phyloP scores from a whole-genome alignment of 345 rosid species.

The Heritiera fomes region DNA sequence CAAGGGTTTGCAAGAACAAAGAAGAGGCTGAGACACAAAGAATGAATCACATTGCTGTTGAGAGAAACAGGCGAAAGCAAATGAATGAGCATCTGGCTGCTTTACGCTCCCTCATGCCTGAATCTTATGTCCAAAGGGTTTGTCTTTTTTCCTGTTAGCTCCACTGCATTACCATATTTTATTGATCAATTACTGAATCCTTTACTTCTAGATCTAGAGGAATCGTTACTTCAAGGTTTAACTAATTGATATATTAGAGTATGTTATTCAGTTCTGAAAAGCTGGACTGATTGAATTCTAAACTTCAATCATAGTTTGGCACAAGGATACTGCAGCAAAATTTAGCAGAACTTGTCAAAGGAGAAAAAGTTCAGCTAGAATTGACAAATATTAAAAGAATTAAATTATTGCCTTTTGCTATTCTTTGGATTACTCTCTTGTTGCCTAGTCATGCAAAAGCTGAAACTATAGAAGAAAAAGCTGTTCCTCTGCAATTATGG shows the following conservation, averaged over 20 bases:
- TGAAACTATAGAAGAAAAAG: not conserved
- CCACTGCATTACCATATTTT: not conserved
- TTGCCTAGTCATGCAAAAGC: slow-evolving; percentile 17
- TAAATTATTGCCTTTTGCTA: slow-evolving; percentile 11
- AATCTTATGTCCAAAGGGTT: slow-evolving; percentile 81
- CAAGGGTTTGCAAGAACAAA: slow-evolving; percentile 74
- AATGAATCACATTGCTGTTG: slow-evolving; percentile 93
- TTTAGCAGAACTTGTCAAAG: slow-evolving; percentile 13
- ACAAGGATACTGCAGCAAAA: not conserved
- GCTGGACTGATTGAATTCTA: not conserved
- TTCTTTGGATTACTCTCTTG: slow-evolving; percentile 25
- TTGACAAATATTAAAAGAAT: slow-evolving; percentile 16
- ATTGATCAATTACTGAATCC: not conserved
- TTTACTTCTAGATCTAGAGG: not conserved
- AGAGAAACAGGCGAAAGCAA: slow-evolving; percentile 84
- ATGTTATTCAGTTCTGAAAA: slow-evolving; percentile 20
- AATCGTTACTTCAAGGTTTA: not conserved
- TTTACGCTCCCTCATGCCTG: slow-evolving; percentile 87
- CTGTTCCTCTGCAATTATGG: not conserved
- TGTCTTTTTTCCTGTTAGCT: not conserved
- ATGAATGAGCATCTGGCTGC: slow-evolving; percentile 85
- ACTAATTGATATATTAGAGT: not conserved
- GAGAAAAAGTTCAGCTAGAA: slow-evolving; percentile 14
- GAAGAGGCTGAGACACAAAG: slow-evolving; percentile 88
- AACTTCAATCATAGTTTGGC: slow-evolving; percentile 6